A percentile compares a stretch with the other conserved stretches of the same genome.
Evolutionary conservation across 805 yeast genomes (phyloP).

Genomic region (Lipomyces sp.): DNA sequence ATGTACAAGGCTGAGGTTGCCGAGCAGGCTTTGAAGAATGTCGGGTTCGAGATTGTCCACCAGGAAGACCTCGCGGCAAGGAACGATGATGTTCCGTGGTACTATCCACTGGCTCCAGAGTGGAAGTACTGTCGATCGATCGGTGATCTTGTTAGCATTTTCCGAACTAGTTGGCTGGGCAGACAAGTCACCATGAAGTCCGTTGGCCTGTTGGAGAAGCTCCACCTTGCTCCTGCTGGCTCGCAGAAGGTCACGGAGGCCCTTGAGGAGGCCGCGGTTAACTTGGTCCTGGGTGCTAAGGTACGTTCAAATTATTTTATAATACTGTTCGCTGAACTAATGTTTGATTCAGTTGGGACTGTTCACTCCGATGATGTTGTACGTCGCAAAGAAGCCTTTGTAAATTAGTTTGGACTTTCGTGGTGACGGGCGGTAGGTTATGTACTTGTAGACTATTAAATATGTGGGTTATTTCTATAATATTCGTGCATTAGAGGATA

Average conservation of each 20-base stretch:
- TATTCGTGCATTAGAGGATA: neutral
- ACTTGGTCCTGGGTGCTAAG: constrained; percentile 91
- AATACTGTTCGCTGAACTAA: neutral
- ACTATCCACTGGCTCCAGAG: constrained; percentile 94
- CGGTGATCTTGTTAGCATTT: constrained; percentile 77
- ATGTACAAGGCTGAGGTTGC: constrained; percentile 90
- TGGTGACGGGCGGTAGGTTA: neutral
- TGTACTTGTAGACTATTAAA: neutral
- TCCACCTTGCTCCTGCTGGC: constrained; percentile 93
- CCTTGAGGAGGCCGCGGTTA: constrained; percentile 95
- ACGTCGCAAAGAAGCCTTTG: constrained; percentile 80
- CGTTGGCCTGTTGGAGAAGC: constrained; percentile 79
- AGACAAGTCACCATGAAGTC: constrained; percentile 81
- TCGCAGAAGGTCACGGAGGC: constrained; percentile 88
- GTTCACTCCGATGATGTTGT: constrained; percentile 98
- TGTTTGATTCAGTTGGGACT: constrained; percentile 54
- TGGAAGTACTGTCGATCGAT: constrained; percentile 82
- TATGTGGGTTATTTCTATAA: neutral
- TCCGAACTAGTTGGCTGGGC: constrained; percentile 87
- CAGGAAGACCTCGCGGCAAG: constrained; percentile 80
- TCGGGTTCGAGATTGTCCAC: constrained; percentile 82
- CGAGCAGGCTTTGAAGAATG: constrained; percentile 77
- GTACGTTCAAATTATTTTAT: constrained; percentile 31
- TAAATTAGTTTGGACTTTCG: constrained; percentile 4
- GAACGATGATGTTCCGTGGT: constrained; percentile 92